Base-by-base conservation (phyloP, 192 early-diverging fungal species). In the Coemansia asiatica region DNA sequence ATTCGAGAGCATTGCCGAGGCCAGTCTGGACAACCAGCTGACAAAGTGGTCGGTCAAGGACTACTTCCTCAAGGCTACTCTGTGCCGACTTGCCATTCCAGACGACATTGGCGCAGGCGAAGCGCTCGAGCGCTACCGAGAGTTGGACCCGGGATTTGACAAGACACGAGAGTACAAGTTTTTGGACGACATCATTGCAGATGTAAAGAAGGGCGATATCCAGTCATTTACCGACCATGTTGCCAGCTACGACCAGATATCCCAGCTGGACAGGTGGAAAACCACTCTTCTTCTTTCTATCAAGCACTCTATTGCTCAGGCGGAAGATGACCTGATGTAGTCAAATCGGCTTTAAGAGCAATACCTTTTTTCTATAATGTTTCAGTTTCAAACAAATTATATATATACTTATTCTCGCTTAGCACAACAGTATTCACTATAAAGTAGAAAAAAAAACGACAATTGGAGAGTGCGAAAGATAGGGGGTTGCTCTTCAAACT, bases 231-330 rank as follows among this genome's bases (percentile, higher is more conserved):
- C 93, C 6, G 84, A 88, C 64, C 83, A 85, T 23, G 89, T 96
- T 16, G 83, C 86, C 21, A 88, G 90, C 38, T 98, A 86, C 82
- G 95, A 99, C 75, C 82, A 88, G 56, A 72, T 97, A 57, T 93
- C 91, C 27, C 91, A 92, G 72, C 85, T 99, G 36, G 97, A 99
- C 83, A 86, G 87, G 71, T 99, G 97, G 97, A 99, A 97, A 81
- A 98, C 96, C 13, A 88, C 90, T 26, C 81, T 97, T 55, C 79
- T 98, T 48, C 83, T 97, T 60, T 84, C 85, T 60, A 90, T 97
- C 63, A 97, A 98, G 84, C 93, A 95, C 73, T 72, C 87, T 22
- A 85, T 96, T 38, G 58, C 72, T 57, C 88, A 86, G 77, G 85
- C 86, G 46, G 85, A 86, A 18, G 79, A 84, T 5, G 81, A 81